Percentiles rank a stretch among this genome's conserved stretches.
phyloP scores from a whole-genome alignment of 305 asterid genomes.

The Fraxinus baroniana region DNA sequence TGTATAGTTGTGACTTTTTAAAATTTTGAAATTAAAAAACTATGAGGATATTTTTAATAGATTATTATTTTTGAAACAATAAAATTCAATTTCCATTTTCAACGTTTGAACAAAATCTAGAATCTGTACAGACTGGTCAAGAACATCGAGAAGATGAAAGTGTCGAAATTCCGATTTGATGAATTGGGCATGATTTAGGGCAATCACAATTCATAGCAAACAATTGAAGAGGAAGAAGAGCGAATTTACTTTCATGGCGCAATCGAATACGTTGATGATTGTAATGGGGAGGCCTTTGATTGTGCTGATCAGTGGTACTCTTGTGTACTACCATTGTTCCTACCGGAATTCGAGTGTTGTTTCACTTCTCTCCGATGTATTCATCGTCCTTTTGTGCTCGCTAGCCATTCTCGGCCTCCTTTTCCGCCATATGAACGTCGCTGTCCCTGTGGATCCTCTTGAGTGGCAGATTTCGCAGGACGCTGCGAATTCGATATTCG shows the following conservation, averaged over 20 bases:
- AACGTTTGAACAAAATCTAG: not conserved
- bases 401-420: conserved; percentile 95
- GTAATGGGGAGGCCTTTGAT: conserved; percentile 44
- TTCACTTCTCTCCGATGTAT: conserved; percentile 79
- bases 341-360: conserved; percentile 70
- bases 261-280: conserved; percentile 20
- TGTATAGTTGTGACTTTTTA: no score
- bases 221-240: not conserved
- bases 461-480: conserved; percentile 98
- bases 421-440: conserved; percentile 90
- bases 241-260: not conserved
- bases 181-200: not conserved
- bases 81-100: no score
- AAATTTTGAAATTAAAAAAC: no score
- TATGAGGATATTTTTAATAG: no score
- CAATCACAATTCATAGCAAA: not conserved
- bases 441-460: conserved; percentile 94
- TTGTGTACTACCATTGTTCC: conserved; percentile 95
- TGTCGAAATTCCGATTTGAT: not conserved
- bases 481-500: conserved; percentile 72
- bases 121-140: not conserved
- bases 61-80: no score
- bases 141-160: not conserved
- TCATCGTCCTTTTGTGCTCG: conserved; percentile 86
- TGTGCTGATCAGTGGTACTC: conserved; percentile 64